These are phyloP conservation scores for Aurinia saxatilis DNA, from an alignment of 345 rosid species.

Conservation along the genomic window DNA sequence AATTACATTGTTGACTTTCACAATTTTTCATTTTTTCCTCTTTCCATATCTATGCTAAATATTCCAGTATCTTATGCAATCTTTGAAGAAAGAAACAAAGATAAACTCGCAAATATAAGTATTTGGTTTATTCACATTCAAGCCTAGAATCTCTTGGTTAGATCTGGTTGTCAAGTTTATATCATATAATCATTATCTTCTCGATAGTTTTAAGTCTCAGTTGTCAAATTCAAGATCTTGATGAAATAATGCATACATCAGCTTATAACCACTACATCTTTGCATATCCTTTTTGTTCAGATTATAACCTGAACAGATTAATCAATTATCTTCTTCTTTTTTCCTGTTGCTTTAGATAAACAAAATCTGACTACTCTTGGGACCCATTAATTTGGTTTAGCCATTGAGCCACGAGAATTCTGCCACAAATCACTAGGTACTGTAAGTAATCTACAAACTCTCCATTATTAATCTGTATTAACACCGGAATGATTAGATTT, in stretches of 20 bases:
- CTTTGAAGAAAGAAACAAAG: not conserved
- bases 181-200: constrained; percentile 11
- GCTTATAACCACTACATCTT: not conserved
- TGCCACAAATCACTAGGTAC: constrained; percentile 23
- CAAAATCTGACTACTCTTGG: not conserved
- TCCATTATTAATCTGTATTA: not conserved
- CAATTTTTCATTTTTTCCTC: not conserved
- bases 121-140: not conserved
- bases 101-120: not conserved
- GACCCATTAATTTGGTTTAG: not conserved
- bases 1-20: not conserved
- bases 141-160: not conserved
- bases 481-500: not conserved
- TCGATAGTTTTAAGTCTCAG: constrained; percentile 1
- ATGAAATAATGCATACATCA: not conserved
- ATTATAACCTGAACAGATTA: not conserved
- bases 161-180: not conserved
- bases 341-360: not conserved
- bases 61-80: constrained; percentile 27
- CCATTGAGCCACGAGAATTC: constrained; percentile 57
- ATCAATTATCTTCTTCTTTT: not conserved
- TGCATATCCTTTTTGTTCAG: not conserved
- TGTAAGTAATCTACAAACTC: constrained; percentile 29
- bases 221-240: constrained; percentile 9
- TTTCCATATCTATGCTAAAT: constrained; percentile 38